Evolutionary conservation across 2,329 filamentous ascomycete species (phyloP).

Genomic region (Fusarium sp.): DNA sequence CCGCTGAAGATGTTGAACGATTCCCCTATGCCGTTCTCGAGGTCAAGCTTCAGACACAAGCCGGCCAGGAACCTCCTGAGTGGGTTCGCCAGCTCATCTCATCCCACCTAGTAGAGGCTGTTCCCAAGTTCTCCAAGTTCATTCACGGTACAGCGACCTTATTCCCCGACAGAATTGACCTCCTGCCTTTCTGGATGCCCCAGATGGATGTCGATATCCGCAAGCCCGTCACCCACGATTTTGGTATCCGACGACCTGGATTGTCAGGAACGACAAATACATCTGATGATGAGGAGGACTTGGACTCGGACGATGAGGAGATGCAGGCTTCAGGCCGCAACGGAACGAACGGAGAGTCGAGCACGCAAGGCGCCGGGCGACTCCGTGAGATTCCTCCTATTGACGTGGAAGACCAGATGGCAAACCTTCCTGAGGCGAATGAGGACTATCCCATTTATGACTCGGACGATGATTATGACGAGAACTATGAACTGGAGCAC

Average conservation of each 20-base stretch:
- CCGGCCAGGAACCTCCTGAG: conserved; percentile 92
- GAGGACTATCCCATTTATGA: conserved; percentile 92
- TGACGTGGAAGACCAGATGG: conserved; percentile 88
- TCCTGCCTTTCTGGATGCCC: conserved; percentile 96
- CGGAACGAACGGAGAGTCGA: conserved; percentile 54
- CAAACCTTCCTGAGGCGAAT: conserved; percentile 68
- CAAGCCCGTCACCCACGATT: conserved; percentile 88
- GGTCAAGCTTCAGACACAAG: conserved; percentile 97
- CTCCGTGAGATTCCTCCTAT: conserved; percentile 58
- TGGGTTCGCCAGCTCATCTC: conserved; percentile 96
- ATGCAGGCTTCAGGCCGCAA: conserved; percentile 30
- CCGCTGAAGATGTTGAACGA: conserved; percentile 84
- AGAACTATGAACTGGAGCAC: conserved; percentile 80
- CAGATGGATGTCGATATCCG: conserved; percentile 99
- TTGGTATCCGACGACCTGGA: conserved; percentile 87
- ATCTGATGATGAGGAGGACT: conserved; percentile 80
- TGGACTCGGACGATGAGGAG: conserved; percentile 76
- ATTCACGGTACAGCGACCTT: conserved; percentile 93
- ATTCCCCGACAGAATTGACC: conserved; percentile 87
- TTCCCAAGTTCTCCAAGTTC: conserved; percentile 99
- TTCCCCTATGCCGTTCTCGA: conserved; percentile 98
- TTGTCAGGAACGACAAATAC: conserved; percentile 82
- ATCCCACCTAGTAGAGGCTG: conserved; percentile 96
- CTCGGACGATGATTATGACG: conserved; percentile 82
- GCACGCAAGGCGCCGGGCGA: conserved; percentile 53